Percentiles rank a stretch among this genome's conserved stretches.
phyloP scores from a whole-genome alignment of 78 protist species.

The Carpediemonas membranifera region DNA sequence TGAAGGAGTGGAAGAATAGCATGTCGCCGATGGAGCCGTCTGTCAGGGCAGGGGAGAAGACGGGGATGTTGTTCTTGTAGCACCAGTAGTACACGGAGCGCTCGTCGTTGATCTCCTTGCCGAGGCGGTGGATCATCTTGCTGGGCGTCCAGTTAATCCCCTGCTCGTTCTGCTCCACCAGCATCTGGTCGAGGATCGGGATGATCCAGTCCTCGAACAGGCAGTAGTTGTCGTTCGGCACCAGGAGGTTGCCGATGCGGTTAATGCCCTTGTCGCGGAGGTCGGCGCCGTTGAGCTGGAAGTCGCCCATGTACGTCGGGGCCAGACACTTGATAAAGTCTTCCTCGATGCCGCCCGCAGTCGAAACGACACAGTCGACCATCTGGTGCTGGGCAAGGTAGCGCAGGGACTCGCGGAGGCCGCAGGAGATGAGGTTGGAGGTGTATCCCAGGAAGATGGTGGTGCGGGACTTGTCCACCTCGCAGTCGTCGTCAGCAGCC shows the following conservation, averaged over 20 bases:
- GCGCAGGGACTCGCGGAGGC: slow-evolving; percentile 79
- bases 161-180: slow-evolving; percentile 22
- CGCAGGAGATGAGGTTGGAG: slow-evolving; percentile 85
- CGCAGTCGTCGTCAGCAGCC: slow-evolving; percentile 7
- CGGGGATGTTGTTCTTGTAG: slow-evolving; percentile 77
- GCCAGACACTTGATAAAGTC: slow-evolving; percentile 95
- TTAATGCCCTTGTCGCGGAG: slow-evolving; percentile 61
- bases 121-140: slow-evolving; percentile 75
- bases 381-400: slow-evolving; percentile 64
- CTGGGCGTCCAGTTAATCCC: slow-evolving; percentile 20
- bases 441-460: slow-evolving; percentile 89
- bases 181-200: slow-evolving; percentile 79
- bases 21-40: slow-evolving; percentile 98
- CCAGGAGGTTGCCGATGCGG: slow-evolving; percentile 92
- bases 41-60: slow-evolving; percentile 93
- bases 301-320: slow-evolving; percentile 82
- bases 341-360: slow-evolving; percentile 98
- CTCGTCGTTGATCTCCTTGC: slow-evolving; percentile 76
- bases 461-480: background rate
- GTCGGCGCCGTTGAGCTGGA: slow-evolving; percentile 46
- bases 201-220: slow-evolving; percentile 76
- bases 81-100: slow-evolving; percentile 88
- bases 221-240: slow-evolving; percentile 93
- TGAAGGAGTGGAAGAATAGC: slow-evolving; percentile 83
- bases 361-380: slow-evolving; percentile 77